Conservation (phyloP, 2,329 filamentous ascomycete species). For the Mycosphaerella sp. region DNA sequence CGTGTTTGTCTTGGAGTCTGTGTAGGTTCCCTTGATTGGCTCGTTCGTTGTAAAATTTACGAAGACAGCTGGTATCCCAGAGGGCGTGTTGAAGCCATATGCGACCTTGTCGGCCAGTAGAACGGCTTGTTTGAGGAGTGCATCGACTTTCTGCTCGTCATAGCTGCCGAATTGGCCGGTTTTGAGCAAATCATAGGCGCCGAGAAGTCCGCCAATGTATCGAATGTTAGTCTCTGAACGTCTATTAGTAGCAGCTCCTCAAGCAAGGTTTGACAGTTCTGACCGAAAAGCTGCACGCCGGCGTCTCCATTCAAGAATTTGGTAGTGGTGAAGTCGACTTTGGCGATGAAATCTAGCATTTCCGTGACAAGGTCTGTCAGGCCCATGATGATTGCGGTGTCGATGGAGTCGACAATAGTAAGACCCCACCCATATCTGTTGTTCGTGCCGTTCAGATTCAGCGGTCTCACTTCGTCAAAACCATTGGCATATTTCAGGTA, state of each 20-base stretch:
- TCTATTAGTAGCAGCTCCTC: neutral
- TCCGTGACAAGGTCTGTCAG: slow-evolving; percentile 21
- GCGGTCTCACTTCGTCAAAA: slow-evolving; percentile 17
- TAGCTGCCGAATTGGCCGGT: slow-evolving; percentile 20
- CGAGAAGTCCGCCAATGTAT: slow-evolving; percentile 24
- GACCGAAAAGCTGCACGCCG: slow-evolving; percentile 14
- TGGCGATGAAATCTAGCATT: slow-evolving; percentile 22
- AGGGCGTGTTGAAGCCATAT: slow-evolving; percentile 22
- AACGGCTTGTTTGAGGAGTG: slow-evolving; percentile 19
- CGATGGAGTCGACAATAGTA: slow-evolving; percentile 24
- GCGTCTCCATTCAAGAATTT: slow-evolving; percentile 5
- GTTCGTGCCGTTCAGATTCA: slow-evolving; percentile 15
- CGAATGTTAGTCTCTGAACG: slow-evolving; percentile 21
- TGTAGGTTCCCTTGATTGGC: slow-evolving; percentile 25
- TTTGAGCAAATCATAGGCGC: slow-evolving; percentile 23
- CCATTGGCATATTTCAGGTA: slow-evolving; percentile 34
- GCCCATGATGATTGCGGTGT: slow-evolving; percentile 26
- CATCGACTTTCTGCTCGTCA: slow-evolving; percentile 13
- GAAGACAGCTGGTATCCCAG: slow-evolving; percentile 20
- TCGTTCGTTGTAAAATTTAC: slow-evolving; percentile 15
- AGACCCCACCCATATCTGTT: slow-evolving; percentile 26
- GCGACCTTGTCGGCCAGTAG: slow-evolving; percentile 22
- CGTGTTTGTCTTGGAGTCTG: slow-evolving; percentile 17
- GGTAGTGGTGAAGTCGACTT: slow-evolving; percentile 36
- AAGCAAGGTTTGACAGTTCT: neutral